phyloP scores from a whole-genome alignment of 2,329 filamentous ascomycete genomes.

The Pestalotiopsis sp. region DNA sequence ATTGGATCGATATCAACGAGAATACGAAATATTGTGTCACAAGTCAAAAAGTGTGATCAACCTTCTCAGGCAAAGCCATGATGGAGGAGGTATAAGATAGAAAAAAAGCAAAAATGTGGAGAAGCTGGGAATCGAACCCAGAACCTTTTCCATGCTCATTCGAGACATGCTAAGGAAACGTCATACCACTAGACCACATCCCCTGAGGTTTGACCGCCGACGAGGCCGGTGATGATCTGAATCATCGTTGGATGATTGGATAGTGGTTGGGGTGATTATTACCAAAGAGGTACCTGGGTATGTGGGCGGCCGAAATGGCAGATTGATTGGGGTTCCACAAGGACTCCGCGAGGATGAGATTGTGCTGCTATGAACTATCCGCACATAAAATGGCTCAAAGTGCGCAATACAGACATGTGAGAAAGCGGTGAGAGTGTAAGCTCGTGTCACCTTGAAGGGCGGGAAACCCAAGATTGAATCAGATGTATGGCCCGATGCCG shows the following conservation, averaged over 20 bases:
- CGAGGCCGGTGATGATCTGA: not conserved
- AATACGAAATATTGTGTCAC: not conserved
- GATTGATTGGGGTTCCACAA: not conserved
- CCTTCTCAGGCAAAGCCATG: not conserved
- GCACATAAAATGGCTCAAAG: not conserved
- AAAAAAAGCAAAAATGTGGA: conserved; percentile 9
- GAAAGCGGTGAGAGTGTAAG: not conserved
- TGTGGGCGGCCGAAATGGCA: not conserved
- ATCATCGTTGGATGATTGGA: not conserved
- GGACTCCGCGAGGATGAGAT: not conserved
- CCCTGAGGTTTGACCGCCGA: not conserved
- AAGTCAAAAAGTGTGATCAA: not conserved
- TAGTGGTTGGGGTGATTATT: not conserved
- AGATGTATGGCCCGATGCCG: not conserved
- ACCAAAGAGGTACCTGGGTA: not conserved
- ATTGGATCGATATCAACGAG: not conserved
- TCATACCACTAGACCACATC: conserved; percentile 15
- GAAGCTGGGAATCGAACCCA: conserved; percentile 17
- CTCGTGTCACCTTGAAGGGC: not conserved
- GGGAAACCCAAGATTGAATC: not conserved
- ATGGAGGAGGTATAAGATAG: not conserved
- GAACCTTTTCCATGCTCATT: conserved; percentile 15
- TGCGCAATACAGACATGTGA: not conserved
- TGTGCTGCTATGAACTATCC: not conserved
- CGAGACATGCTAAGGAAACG: conserved; percentile 15